Base-by-base conservation (phyloP, 148 eudicot species). In the Hydrangea macrophylla region DNA sequence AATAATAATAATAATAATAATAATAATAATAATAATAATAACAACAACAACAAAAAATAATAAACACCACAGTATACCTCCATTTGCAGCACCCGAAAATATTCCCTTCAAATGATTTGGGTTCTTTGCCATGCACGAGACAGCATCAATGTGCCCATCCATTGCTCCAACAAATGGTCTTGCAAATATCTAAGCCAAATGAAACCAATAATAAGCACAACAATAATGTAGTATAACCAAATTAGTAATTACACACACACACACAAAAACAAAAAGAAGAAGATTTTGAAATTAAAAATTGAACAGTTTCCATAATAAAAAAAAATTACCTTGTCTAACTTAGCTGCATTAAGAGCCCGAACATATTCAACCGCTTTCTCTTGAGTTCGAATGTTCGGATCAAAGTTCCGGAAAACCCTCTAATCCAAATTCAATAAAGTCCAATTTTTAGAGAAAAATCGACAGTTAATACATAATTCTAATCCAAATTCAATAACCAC, bases 81-180 rank as follows among this genome's bases (percentile, higher is more conserved):
- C 98, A 56, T 94, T 96, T 88, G 84, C 82, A 27, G 97, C 90
- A 39, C 97, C 98, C 7, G 98, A 90, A 84, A 94, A 94, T 26
- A 94, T 50, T 26, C 89, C 88, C 73, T 85, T 94, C 72, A 94
- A 81, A 69, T 88, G 78, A 73, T 60, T 80, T 0, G 96, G 92
- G 72, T 90, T 90, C 81, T 90, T 94, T 0, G 98, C 95, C 97
- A 94, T 90, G 72, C 92, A 88, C 2, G 97, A 88, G 67, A 94
- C 73, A 0, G 97, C 80, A 39, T 90, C 97, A 10, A 76, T 70
- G 68, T 93, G 98, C 57, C 90, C 97, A 68, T 94, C 96, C 97
- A 94, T 82, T 8, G 97, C 98, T 61, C 90, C 92, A 65, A 94
- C 44, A 73, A 94, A 94, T 7, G 98, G 98, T 64, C 84, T 87